These are phyloP conservation scores for Austroboletus festivus DNA, from an alignment of 768 basidiomycete genomes.

Conservation along the genomic window DNA sequence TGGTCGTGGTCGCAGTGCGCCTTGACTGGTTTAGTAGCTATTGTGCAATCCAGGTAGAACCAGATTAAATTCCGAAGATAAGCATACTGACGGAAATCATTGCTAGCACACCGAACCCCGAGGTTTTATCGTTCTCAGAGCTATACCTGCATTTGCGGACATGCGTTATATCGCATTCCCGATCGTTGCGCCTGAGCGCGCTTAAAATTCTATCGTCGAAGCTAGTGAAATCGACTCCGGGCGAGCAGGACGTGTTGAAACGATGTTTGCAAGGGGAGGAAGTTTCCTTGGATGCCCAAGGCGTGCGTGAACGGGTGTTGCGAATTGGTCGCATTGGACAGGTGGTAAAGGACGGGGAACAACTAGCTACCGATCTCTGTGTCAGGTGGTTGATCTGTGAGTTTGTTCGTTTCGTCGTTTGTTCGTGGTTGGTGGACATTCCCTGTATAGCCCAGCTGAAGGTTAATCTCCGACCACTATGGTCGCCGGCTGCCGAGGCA, in stretches of 20 bases:
- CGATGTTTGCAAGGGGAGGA: constrained; percentile 80
- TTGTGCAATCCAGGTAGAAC: constrained; percentile 46
- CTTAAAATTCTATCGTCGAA: constrained; percentile 62
- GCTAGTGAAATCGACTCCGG: constrained; percentile 41
- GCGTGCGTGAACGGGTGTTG: constrained; percentile 81
- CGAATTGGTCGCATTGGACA: constrained; percentile 70
- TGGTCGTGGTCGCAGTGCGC: constrained; percentile 62
- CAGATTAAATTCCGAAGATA: not conserved
- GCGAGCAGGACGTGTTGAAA: constrained; percentile 52
- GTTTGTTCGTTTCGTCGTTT: constrained; percentile 17
- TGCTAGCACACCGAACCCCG: constrained; percentile 19
- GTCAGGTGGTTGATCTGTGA: constrained; percentile 72
- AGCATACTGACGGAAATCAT: not conserved
- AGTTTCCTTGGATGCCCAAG: constrained; percentile 70
- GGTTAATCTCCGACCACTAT: constrained; percentile 88
- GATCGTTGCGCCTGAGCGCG: constrained; percentile 56
- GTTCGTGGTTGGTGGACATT: not conserved
- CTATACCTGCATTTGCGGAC: constrained; percentile 52
- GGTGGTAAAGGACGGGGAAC: constrained; percentile 52
- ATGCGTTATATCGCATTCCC: constrained; percentile 71
- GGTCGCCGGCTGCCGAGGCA: constrained; percentile 75
- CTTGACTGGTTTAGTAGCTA: constrained; percentile 50
- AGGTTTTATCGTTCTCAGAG: constrained; percentile 39
- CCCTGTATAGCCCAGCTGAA: constrained; percentile 75
- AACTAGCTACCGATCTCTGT: constrained; percentile 56